Conservation (phyloP, 495 filamentous ascomycete species). For the Tuber calosporum region DNA sequence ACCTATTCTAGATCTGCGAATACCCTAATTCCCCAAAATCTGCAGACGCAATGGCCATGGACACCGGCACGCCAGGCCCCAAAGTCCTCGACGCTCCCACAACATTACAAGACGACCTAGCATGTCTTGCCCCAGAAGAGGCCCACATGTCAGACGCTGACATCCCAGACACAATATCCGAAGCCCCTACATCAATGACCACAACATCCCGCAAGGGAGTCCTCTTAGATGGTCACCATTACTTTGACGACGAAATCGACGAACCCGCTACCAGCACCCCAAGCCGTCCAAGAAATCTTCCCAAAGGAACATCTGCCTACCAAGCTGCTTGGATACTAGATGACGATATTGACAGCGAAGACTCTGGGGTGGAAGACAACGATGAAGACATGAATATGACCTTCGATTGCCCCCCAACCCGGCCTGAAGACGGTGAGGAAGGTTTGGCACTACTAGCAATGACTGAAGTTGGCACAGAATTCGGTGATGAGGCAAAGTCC, state of each 20-base stretch:
- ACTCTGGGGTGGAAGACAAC: slow-evolving; percentile 58
- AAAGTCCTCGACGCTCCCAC: slow-evolving; percentile 61
- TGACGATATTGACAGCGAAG: slow-evolving; percentile 70
- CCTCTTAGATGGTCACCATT: slow-evolving; percentile 91
- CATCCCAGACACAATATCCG: slow-evolving; percentile 50
- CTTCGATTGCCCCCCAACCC: slow-evolving; percentile 46
- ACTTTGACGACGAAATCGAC: slow-evolving; percentile 88
- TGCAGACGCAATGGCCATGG: slow-evolving; percentile 61
- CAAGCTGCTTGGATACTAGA: slow-evolving; percentile 85
- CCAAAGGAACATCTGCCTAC: slow-evolving; percentile 85
- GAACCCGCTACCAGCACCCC: slow-evolving; percentile 42
- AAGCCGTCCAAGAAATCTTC: slow-evolving; percentile 62
- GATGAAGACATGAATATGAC: slow-evolving; percentile 49
- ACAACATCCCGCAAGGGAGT: slow-evolving; percentile 59
- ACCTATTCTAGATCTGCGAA: slow-evolving; percentile 27
- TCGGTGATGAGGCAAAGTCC: slow-evolving; percentile 60
- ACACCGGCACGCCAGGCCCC: slow-evolving; percentile 44
- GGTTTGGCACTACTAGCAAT: slow-evolving; percentile 62
- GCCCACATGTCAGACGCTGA: slow-evolving; percentile 66
- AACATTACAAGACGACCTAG: slow-evolving; percentile 72
- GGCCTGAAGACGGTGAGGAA: slow-evolving; percentile 70
- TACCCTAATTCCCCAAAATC: slow-evolving; percentile 47
- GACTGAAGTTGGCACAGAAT: slow-evolving; percentile 74
- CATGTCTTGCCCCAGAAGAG: slow-evolving; percentile 70
- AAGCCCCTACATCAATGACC: slow-evolving; percentile 48